These are phyloP conservation scores for Eucalyptus cloeziana DNA, from an alignment of 345 rosid species.

Conservation along the genomic window DNA sequence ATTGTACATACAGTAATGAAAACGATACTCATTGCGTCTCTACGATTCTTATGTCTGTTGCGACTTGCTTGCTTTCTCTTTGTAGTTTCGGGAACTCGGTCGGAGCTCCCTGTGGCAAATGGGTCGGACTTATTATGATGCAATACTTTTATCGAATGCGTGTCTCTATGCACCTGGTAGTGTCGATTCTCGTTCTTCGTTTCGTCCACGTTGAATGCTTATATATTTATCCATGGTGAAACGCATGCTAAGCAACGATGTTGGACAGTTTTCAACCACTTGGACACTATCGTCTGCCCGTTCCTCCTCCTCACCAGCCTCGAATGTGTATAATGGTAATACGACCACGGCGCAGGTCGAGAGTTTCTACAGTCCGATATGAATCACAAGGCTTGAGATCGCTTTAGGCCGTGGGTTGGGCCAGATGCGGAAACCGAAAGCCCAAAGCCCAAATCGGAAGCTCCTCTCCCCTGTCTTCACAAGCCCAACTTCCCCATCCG, in stretches of 20 bases:
- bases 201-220: not conserved
- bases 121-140: not conserved
- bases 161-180: not conserved
- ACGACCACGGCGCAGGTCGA: not conserved
- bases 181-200: not conserved
- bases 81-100: not conserved
- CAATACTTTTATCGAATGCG: not conserved
- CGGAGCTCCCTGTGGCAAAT: not conserved
- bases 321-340: not conserved
- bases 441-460: not conserved
- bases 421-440: not conserved
- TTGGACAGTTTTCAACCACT: not conserved
- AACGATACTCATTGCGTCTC: not conserved
- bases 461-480: not conserved
- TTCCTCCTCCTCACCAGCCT: not conserved
- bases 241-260: not conserved
- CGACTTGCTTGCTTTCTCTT: not conserved
- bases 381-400: not conserved
- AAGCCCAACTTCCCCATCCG: not conserved
- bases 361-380: not conserved
- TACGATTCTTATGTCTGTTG: not conserved
- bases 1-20: not conserved
- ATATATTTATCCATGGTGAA: not conserved
- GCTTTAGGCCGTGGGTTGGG: not conserved
- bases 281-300: not conserved